phyloP scores from a whole-genome alignment of 345 rosid genomes.

The Eucalyptus polybractea region DNA sequence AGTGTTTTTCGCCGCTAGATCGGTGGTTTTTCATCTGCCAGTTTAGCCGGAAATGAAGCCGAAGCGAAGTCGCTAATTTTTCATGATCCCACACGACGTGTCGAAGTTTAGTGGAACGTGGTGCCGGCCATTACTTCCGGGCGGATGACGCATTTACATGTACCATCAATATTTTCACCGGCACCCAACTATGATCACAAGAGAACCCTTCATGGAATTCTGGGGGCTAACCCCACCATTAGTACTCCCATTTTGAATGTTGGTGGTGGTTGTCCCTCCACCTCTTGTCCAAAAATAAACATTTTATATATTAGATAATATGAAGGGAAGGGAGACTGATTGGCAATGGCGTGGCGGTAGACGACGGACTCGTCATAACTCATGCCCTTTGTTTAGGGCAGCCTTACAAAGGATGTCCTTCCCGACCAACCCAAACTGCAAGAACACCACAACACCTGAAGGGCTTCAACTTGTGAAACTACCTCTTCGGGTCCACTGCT shows the following conservation, averaged over 20 bases:
- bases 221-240: constrained; percentile 24
- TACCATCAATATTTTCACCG: too few relatives aligned
- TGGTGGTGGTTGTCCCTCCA: background rate
- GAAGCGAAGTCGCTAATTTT: too few relatives aligned
- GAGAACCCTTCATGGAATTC: constrained; percentile 47
- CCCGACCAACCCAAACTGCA: constrained; percentile 77
- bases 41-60: too few relatives aligned
- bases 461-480: constrained; percentile 33
- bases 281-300: constrained; percentile 35
- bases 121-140: too few relatives aligned
- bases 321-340: background rate
- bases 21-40: too few relatives aligned
- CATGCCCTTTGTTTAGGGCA: constrained; percentile 67
- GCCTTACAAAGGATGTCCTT: constrained; percentile 74
- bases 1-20: too few relatives aligned
- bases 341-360: constrained; percentile 76
- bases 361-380: constrained; percentile 73
- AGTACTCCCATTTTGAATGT: background rate
- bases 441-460: constrained; percentile 46
- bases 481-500: background rate
- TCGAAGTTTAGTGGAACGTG: too few relatives aligned
- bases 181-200: constrained; percentile 51
- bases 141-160: too few relatives aligned
- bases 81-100: too few relatives aligned
- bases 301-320: background rate